These are phyloP conservation scores for Agapanthus africanus DNA, from an alignment of 106 monocot genomes.

Conservation along the genomic window DNA sequence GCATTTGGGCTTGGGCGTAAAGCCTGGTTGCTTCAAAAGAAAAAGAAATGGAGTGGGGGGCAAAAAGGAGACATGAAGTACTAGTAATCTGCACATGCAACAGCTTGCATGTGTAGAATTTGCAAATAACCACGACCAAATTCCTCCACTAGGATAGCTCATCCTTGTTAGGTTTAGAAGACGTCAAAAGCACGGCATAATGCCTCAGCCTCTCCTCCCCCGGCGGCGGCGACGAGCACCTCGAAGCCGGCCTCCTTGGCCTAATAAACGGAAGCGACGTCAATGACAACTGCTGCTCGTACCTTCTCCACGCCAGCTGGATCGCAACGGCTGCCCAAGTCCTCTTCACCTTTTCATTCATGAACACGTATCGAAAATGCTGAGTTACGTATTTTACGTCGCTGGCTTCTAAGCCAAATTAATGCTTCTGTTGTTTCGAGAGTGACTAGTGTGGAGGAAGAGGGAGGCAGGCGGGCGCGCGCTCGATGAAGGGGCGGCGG, in stretches of 20 bases:
- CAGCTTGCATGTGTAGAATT: no score
- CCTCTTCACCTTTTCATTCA: conserved; percentile 46
- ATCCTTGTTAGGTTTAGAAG: conserved; percentile 6
- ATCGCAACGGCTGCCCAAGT: conserved; percentile 95
- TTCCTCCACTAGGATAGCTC: no score
- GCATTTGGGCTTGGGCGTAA: no score
- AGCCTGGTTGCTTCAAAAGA: no score
- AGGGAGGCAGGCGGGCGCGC: conserved; percentile 65
- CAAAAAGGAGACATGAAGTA: no score
- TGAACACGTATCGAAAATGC: conserved; percentile 58
- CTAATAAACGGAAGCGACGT: conserved; percentile 60
- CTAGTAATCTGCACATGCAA: no score
- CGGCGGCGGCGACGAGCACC: conserved; percentile 62
- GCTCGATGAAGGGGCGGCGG: no score
- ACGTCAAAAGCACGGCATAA: conserved; percentile 71
- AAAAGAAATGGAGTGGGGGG: no score
- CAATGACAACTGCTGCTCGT: conserved; percentile 54
- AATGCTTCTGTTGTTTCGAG: conserved; percentile 73
- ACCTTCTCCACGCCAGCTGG: no score
- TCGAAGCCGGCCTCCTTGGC: conserved; percentile 55
- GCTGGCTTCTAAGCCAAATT: conserved; percentile 46
- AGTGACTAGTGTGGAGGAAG: conserved; percentile 55
- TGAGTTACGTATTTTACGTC: conserved; percentile 86
- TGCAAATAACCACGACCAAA: no score
- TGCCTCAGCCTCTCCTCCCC: conserved; percentile 79